These are phyloP conservation scores for Paraconiothyrium sp. DNA, from an alignment of 2,329 filamentous ascomycete genomes.

Conservation along the genomic window DNA sequence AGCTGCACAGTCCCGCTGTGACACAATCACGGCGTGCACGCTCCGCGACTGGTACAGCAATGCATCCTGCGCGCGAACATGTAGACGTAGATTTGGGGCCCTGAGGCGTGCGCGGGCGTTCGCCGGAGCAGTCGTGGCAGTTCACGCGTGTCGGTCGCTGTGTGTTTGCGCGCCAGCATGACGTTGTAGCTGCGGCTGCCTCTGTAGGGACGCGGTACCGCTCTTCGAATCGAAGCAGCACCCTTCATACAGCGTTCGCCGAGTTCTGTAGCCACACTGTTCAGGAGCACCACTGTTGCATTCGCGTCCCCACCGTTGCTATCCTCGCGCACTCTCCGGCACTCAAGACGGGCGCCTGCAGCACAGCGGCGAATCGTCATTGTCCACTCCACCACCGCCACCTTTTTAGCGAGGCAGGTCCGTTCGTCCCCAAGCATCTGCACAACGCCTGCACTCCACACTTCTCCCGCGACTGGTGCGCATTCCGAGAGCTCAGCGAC, in stretches of 20 bases:
- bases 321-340: neutral
- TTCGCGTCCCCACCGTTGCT: neutral
- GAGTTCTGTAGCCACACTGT: neutral
- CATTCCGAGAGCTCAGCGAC: conserved; percentile 13
- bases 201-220: neutral
- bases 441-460: conserved; percentile 25
- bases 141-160: neutral
- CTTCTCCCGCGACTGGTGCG: conserved; percentile 29
- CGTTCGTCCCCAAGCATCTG: conserved; percentile 21
- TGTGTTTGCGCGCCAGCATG: conserved; percentile 12
- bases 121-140: neutral
- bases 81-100: neutral
- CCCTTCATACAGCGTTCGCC: too few species aligned
- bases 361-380: conserved; percentile 32
- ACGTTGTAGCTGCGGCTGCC: conserved; percentile 4
- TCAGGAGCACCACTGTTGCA: neutral
- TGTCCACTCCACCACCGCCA: conserved; percentile 28
- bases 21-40: conserved; percentile 1
- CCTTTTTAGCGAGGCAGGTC: conserved; percentile 45
- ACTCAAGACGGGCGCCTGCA: neutral
- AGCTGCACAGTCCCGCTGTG: conserved; percentile 7
- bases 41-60: neutral
- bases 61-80: neutral
- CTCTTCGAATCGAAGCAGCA: neutral
- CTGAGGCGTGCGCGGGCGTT: neutral